A percentile compares a stretch with the other conserved stretches of the same genome.
Evolutionary conservation across 257 asterid genomes (phyloP).

Genomic region (Solanum arcanum): DNA sequence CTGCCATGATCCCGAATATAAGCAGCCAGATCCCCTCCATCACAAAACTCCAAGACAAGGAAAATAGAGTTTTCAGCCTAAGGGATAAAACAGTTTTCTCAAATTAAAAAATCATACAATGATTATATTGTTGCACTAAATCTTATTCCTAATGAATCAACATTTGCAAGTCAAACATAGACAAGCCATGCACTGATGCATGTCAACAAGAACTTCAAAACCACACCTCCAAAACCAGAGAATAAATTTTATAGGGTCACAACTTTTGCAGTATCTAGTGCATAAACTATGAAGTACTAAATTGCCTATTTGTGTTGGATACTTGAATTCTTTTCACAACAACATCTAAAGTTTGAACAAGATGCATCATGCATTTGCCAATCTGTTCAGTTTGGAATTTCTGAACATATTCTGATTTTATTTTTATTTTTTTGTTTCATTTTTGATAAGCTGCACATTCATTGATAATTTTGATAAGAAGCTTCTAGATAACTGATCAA

Average conservation of each 20-base stretch:
- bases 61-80: conserved; percentile 28
- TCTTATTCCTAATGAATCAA: not conserved
- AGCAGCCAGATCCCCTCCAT: conserved; percentile 41
- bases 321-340: not conserved
- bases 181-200: not conserved
- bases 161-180: not conserved
- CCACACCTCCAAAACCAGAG: not conserved
- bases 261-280: not conserved
- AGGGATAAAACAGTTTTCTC: not conserved
- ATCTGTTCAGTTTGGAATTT: not conserved
- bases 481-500: not conserved
- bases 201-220: not conserved
- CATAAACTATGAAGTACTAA: not conserved
- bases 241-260: not conserved
- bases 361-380: not conserved
- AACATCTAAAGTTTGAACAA: not conserved
- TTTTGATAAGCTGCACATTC: not conserved
- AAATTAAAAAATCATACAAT: not conserved
- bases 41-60: conserved; percentile 45
- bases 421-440: not conserved
- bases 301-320: not conserved
- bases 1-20: conserved; percentile 33
- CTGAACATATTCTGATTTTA: not conserved
- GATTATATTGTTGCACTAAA: not conserved
- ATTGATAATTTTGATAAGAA: not conserved